These are phyloP conservation scores for Esteya vermicola DNA, from an alignment of 2,329 filamentous ascomycete genomes.

Conservation along the genomic window DNA sequence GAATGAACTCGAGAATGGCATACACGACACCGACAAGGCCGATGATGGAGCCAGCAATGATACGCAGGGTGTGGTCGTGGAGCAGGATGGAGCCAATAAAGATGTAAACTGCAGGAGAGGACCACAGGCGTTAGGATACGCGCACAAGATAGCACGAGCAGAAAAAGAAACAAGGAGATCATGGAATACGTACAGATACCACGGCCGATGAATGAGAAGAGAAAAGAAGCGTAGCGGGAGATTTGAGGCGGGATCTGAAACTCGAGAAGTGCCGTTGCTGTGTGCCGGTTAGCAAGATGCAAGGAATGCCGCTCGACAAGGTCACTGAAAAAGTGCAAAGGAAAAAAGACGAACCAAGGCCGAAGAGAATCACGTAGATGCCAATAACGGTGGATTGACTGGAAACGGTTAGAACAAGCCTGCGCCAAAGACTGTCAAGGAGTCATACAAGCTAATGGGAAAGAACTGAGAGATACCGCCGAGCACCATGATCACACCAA, in stretches of 20 bases:
- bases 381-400: constrained; percentile 67
- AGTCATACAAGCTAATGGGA: background rate
- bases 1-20: constrained; percentile 59
- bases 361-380: constrained; percentile 81
- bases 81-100: constrained; percentile 84
- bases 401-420: constrained; percentile 2
- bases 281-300: constrained; percentile 2
- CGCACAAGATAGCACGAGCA: background rate
- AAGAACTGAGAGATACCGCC: constrained; percentile 46
- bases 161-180: background rate
- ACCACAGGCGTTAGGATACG: background rate
- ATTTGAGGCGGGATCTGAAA: constrained; percentile 92
- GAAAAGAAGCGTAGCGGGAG: constrained; percentile 87
- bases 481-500: constrained; percentile 75
- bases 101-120: constrained; percentile 61
- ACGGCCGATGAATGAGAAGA: constrained; percentile 94
- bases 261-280: constrained; percentile 63
- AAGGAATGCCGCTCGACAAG: constrained; percentile 6
- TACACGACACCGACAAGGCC: constrained; percentile 70
- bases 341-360: constrained; percentile 47
- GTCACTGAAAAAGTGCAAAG: constrained; percentile 8
- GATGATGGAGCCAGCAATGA: constrained; percentile 65
- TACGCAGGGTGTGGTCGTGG: constrained; percentile 48
- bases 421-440: background rate
- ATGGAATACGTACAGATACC: constrained; percentile 62